Conservation (phyloP, 352 stramenopile species). For the Pythium sukuiense region DNA sequence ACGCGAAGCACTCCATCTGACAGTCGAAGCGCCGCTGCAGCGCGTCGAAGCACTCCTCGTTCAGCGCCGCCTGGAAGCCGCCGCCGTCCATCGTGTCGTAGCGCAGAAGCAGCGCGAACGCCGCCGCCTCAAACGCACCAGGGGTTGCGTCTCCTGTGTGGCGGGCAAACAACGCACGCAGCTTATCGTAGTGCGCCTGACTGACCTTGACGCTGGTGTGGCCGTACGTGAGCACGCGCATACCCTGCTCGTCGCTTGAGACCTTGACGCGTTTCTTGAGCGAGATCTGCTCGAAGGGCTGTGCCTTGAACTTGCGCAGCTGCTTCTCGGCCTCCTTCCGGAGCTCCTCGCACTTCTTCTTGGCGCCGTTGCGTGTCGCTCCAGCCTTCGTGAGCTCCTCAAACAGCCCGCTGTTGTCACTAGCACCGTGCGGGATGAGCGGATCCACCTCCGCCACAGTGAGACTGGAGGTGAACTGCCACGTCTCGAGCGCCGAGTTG, state of each 20-base stretch:
- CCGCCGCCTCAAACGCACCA: conserved; percentile 58
- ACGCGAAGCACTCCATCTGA: conserved; percentile 93
- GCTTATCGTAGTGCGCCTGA: conserved; percentile 80
- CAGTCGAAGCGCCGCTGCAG: conserved; percentile 91
- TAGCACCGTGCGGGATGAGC: conserved; percentile 64
- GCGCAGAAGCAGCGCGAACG: conserved; percentile 89
- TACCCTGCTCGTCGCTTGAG: conserved; percentile 28
- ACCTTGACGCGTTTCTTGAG: conserved; percentile 36
- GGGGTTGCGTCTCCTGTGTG: conserved; percentile 32
- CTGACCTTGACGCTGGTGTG: conserved; percentile 81
- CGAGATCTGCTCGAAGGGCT: conserved; percentile 19
- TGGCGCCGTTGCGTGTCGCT: conserved; percentile 56
- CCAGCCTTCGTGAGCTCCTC: conserved; percentile 77
- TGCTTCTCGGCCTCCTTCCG: conserved; percentile 39
- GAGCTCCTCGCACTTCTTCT: conserved; percentile 50
- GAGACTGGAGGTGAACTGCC: conserved; percentile 79
- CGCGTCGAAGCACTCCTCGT: conserved; percentile 91
- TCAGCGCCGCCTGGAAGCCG: conserved; percentile 91
- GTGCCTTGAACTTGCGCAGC: conserved; percentile 27
- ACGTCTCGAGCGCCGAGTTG: conserved; percentile 85
- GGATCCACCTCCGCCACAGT: conserved; percentile 73
- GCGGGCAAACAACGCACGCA: conserved; percentile 77
- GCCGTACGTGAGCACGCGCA: conserved; percentile 62
- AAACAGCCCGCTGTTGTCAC: conserved; percentile 68
- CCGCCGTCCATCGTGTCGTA: conserved; percentile 94